Percentiles rank a stretch among this genome's conserved stretches.
Evolutionary conservation across 1,284 basidiomycete species (phyloP).

Genomic region (Melampsora larici-populina): DNA sequence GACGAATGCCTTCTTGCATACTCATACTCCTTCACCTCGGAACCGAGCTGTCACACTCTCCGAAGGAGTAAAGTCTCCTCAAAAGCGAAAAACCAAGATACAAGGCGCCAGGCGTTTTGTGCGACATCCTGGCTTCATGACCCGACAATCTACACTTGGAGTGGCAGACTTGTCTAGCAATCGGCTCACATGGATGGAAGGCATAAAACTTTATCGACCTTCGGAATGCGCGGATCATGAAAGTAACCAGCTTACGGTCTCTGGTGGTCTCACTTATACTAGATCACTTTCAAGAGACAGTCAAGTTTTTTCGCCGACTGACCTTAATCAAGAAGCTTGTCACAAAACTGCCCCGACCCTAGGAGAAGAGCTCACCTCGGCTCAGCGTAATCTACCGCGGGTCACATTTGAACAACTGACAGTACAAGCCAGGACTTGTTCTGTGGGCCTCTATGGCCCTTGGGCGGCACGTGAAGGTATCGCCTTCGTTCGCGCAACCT

Average conservation of each 20-base stretch:
- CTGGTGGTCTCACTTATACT: constrained; percentile 60
- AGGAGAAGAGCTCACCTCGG: constrained; percentile 16
- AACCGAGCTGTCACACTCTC: constrained; percentile 6
- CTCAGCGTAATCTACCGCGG: constrained; percentile 25
- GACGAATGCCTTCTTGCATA: background rate
- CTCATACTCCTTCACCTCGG: constrained; percentile 33
- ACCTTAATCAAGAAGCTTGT: constrained; percentile 55
- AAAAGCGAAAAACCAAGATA: background rate
- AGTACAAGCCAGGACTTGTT: constrained; percentile 71
- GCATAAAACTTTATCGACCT: constrained; percentile 63
- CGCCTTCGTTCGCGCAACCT: constrained; percentile 79
- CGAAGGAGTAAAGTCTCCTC: background rate
- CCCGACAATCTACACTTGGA: constrained; percentile 61
- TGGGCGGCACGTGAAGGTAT: constrained; percentile 75
- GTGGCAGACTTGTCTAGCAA: constrained; percentile 59
- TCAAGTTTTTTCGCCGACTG: constrained; percentile 72
- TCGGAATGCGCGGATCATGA: constrained; percentile 55
- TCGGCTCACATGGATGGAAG: constrained; percentile 66
- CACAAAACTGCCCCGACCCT: background rate
- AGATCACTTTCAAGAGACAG: constrained; percentile 59
- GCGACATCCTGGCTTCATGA: constrained; percentile 47
- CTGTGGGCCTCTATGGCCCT: constrained; percentile 79
- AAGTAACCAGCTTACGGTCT: constrained; percentile 62
- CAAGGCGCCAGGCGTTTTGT: constrained; percentile 13
- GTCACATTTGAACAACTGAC: constrained; percentile 68